Evolutionary conservation across 768 basidiomycete genomes (phyloP), one percentile per base, ranked within the genome.

Genomic region (Agrocybe pediades): DNA sequence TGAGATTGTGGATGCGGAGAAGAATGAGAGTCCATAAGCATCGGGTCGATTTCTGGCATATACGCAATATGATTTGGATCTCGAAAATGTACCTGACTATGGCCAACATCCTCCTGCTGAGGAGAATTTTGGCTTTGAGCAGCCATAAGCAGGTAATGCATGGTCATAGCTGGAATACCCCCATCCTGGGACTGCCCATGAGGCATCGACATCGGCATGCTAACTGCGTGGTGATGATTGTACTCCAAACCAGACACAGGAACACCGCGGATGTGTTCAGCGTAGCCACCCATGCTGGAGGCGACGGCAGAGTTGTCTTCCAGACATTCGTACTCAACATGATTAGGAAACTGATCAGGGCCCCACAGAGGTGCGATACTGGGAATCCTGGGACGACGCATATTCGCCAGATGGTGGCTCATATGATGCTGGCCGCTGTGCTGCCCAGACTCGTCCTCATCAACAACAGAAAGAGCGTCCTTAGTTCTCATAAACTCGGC

Each of bases 321-420:
- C 23, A 50, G 25, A 24, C 54, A 30, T 40, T 62, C 57, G 24
- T 53, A 59, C 21, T 60, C 61, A 24, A 51, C 47, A n/a, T 56
- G 51, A n/a, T n/a, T n/a, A 5, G 54, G 46, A 51, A 65, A 64
- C 6, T 56, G 55, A 16, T 67, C 63, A 6, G 68, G 62, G 20
- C 57, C 60, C 64, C 70, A 68, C 46, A 78, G 64, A 1, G 74
- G 74, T 9, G 67, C 68, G 30, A 77, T 66, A 50, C 74, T 76
- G 2, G 78, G 78, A 16, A 76, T 64, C 30, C 75, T 69, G 2
- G 74, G 73, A 13, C 67, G 68, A 24, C 58, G 42, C 49, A 56
- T 49, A 39, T 39, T 55, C 20, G 60, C 41, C 15, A 57, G 15
- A 20, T 13, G 50, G 46, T 49, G 55, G n/a, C n/a, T n/a, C n/a